These are phyloP conservation scores for Pseudoturritis turrita DNA, from an alignment of 345 rosid species.

Conservation along the genomic window DNA sequence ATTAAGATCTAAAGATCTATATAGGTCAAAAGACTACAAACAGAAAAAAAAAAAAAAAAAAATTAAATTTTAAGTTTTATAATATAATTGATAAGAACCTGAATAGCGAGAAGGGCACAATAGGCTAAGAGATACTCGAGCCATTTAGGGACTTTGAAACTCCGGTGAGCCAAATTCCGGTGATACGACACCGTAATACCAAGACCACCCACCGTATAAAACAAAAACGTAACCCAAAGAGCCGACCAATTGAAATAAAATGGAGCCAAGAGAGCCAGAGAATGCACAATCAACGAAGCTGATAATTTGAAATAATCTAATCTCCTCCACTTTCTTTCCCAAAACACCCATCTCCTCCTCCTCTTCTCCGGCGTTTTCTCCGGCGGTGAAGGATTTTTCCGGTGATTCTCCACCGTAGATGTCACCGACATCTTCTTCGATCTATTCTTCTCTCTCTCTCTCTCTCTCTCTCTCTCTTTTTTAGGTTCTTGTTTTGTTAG, in stretches of 20 bases:
- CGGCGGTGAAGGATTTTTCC: slow-evolving; percentile 4
- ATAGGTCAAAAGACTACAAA: neutral
- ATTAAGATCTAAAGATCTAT: slow-evolving; percentile 9
- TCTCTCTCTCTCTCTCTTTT: neutral
- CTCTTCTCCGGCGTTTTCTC: slow-evolving; percentile 34
- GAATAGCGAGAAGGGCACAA: slow-evolving; percentile 75
- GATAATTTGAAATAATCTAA: slow-evolving; percentile 47
- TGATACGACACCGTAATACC: slow-evolving; percentile 79
- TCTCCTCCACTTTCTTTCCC: slow-evolving; percentile 57
- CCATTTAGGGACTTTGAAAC: slow-evolving; percentile 82
- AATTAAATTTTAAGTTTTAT: neutral
- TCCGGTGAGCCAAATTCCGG: slow-evolving; percentile 69
- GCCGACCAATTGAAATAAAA: slow-evolving; percentile 73
- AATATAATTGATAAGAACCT: slow-evolving; percentile 39
- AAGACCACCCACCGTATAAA: slow-evolving; percentile 59
- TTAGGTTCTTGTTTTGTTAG: neutral
- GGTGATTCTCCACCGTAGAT: slow-evolving; percentile 31
- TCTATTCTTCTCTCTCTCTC: neutral
- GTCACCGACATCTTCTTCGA: slow-evolving; percentile 26
- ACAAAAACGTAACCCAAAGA: slow-evolving; percentile 54
- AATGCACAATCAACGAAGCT: slow-evolving; percentile 52
- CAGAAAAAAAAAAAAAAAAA: neutral
- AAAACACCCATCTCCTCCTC: slow-evolving; percentile 38
- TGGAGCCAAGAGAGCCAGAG: slow-evolving; percentile 65
- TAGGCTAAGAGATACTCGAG: slow-evolving; percentile 83